Evolutionary conservation across 441 rosid species (phyloP).

Genomic region (California macrophylla): DNA sequence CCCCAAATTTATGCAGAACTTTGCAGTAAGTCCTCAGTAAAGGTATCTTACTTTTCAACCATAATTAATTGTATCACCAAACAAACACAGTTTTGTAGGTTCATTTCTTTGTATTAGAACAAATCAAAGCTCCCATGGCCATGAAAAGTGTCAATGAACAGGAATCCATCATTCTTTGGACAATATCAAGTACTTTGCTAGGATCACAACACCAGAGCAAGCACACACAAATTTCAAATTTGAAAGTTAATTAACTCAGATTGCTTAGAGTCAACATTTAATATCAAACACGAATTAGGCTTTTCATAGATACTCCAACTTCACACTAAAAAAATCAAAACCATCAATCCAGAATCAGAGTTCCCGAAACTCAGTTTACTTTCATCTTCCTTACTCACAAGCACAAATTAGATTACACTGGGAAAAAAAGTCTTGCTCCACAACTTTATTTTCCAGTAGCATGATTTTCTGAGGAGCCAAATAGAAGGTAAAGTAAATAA

Average conservation of each 20-base stretch:
- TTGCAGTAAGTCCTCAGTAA: not conserved
- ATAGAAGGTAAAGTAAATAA: not conserved
- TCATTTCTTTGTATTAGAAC: not conserved
- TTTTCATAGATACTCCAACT: not conserved
- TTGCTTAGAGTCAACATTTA: not conserved
- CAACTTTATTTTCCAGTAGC: not conserved
- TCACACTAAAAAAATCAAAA: not conserved
- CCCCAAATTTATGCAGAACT: not conserved
- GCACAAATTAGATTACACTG: not conserved
- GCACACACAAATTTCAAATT: not conserved
- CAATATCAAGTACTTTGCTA: not conserved
- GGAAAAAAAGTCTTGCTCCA: not conserved
- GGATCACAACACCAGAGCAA: not conserved
- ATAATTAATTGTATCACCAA: not conserved
- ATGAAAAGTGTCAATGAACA: not conserved
- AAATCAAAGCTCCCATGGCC: not conserved
- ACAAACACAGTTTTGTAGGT: not conserved
- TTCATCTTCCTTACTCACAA: not conserved
- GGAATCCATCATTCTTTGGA: not conserved
- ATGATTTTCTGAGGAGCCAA: constrained; percentile 16
- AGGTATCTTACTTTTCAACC: not conserved
- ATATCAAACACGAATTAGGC: not conserved
- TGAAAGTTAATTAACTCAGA: not conserved
- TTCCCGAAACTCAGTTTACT: not conserved
- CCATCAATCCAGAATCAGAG: not conserved